A percentile compares a stretch with the other conserved stretches of the same genome.
Conservation (phyloP, 805 yeast genomes). For the Sungouiella thailandica region DNA sequence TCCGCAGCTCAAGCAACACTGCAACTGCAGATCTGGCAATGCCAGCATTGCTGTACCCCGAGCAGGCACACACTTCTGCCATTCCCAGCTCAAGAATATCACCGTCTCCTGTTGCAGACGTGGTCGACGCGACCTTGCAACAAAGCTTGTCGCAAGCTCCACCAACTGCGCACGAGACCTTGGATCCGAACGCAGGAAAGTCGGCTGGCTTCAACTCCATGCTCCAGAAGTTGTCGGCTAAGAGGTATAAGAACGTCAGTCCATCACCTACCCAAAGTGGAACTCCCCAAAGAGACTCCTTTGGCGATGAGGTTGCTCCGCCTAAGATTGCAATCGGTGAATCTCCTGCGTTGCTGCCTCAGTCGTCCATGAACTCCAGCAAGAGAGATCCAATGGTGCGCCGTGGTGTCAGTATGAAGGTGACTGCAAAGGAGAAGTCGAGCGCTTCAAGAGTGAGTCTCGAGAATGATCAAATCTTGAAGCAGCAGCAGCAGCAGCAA, state of each 20-base stretch:
- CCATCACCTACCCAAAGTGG: slow-evolving; percentile 7
- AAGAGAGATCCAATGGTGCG: slow-evolving; percentile 44
- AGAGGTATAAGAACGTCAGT: slow-evolving; percentile 18
- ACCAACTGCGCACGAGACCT: slow-evolving; percentile 15
- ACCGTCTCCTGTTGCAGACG: slow-evolving; percentile 9
- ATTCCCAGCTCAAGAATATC: slow-evolving; percentile 14
- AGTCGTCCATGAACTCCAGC: slow-evolving; percentile 12
- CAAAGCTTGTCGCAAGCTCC: slow-evolving; percentile 15
- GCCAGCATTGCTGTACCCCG: slow-evolving; percentile 21
- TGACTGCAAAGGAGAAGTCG: slow-evolving; percentile 52
- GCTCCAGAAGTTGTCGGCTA: slow-evolving; percentile 32
- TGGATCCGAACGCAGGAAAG: slow-evolving; percentile 29
- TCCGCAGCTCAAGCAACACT: neutral
- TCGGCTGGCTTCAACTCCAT: slow-evolving; percentile 30
- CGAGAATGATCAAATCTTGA: slow-evolving; percentile 4
- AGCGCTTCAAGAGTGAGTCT: slow-evolving; percentile 16
- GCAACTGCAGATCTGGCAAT: neutral
- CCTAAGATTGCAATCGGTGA: slow-evolving; percentile 2
- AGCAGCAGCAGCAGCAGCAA: no score
- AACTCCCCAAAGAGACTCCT: slow-evolving; percentile 2
- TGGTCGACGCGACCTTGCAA: slow-evolving; percentile 17
- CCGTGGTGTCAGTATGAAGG: slow-evolving; percentile 57
- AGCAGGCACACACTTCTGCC: slow-evolving; percentile 35
- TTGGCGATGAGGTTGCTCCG: slow-evolving; percentile 7
- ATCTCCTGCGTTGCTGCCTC: slow-evolving; percentile 9